These are phyloP conservation scores for Colletotrichum sp. DNA, from an alignment of 2,329 filamentous ascomycete species.

Conservation along the genomic window DNA sequence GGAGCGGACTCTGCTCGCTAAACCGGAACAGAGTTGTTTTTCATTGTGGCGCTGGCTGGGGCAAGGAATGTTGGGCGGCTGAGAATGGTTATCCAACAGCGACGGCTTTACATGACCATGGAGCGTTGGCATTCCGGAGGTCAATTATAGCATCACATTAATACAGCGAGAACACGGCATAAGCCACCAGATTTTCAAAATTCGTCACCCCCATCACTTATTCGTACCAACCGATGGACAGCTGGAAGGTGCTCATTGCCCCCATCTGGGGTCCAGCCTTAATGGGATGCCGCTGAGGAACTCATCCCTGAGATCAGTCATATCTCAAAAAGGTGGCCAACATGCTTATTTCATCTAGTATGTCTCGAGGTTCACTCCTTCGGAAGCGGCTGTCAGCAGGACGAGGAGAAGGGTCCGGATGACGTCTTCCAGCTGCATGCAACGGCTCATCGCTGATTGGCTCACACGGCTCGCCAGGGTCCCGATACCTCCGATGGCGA, in stretches of 20 bases:
- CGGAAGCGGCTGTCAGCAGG: neutral
- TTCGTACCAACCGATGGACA: neutral
- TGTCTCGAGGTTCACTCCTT: neutral
- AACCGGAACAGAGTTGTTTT: neutral
- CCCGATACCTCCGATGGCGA: neutral
- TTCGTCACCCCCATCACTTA: neutral
- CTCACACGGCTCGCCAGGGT: neutral
- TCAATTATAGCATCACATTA: neutral
- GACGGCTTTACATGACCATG: neutral
- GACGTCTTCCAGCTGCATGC: slow-evolving; percentile 11
- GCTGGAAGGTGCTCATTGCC: neutral
- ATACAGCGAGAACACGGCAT: neutral
- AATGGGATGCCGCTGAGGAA: neutral
- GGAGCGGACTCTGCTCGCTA: neutral
- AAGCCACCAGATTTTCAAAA: neutral
- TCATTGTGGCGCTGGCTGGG: neutral
- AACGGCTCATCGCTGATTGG: neutral
- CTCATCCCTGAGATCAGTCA: neutral
- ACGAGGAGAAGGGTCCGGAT: neutral
- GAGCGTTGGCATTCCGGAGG: neutral
- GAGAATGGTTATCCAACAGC: neutral
- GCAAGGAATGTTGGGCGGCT: neutral
- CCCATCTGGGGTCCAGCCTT: neutral
- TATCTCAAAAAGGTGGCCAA: neutral
- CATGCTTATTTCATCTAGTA: neutral